phyloP scores from a whole-genome alignment of 2,329 filamentous ascomycete genomes.

The Diaporthe australafricana region DNA sequence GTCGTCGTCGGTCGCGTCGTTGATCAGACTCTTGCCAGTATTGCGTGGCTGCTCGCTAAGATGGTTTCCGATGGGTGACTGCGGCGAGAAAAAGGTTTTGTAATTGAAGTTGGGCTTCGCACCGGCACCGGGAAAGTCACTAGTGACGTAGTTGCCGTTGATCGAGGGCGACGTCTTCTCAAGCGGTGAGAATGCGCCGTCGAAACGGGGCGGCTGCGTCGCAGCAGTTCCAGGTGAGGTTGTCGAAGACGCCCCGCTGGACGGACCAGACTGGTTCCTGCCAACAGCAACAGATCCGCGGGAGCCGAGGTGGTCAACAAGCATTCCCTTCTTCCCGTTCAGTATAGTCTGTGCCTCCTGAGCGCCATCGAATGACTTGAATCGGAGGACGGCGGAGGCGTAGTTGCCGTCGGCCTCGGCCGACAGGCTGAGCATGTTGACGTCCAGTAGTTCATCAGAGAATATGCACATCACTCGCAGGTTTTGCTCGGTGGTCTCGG shows the following conservation, averaged over 20 bases:
- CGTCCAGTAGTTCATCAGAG: slow-evolving; percentile 64
- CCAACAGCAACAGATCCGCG: slow-evolving; percentile 46
- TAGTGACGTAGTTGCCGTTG: slow-evolving; percentile 62
- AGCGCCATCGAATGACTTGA: slow-evolving; percentile 64
- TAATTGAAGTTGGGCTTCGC: slow-evolving; percentile 65
- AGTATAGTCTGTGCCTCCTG: slow-evolving; percentile 68
- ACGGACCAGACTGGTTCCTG: slow-evolving; percentile 39
- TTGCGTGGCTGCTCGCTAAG: slow-evolving; percentile 70
- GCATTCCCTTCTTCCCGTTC: slow-evolving; percentile 64
- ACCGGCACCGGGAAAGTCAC: slow-evolving; percentile 70
- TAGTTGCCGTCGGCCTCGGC: slow-evolving; percentile 62
- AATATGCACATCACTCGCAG: slow-evolving; percentile 69
- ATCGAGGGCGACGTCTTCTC: slow-evolving; percentile 73
- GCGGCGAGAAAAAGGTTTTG: slow-evolving; percentile 76
- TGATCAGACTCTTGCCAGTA: slow-evolving; percentile 79
- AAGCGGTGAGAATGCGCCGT: slow-evolving; percentile 69
- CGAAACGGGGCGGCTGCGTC: slow-evolving; percentile 70
- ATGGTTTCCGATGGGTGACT: slow-evolving; percentile 78
- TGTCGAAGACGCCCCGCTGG: slow-evolving; percentile 39
- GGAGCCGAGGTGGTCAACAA: slow-evolving; percentile 69
- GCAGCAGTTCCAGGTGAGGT: slow-evolving; percentile 55
- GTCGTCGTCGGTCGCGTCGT: slow-evolving; percentile 73
- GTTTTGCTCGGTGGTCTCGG: slow-evolving; percentile 64
- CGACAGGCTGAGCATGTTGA: slow-evolving; percentile 63
- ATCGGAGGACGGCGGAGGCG: slow-evolving; percentile 64